A percentile compares a stretch with the other conserved stretches of the same genome.
Conservation (phyloP, 2,329 filamentous ascomycete species). For the Talaromyces atroroseus region DNA sequence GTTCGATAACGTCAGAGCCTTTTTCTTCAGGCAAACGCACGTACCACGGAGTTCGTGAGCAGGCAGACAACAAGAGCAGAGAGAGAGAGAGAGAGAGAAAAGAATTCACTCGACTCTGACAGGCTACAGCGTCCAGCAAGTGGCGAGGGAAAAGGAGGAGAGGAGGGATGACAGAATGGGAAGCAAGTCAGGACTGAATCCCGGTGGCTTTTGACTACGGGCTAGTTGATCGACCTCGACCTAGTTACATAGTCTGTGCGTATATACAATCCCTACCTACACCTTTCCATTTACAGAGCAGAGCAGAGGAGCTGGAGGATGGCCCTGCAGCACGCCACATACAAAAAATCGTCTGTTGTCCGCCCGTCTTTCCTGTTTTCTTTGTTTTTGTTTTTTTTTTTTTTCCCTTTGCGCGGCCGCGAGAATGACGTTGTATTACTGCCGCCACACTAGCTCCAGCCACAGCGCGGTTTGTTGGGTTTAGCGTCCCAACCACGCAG, state of each 20-base stretch:
- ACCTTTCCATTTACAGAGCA: too few relatives aligned
- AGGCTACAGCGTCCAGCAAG: too few relatives aligned
- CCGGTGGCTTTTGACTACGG: not conserved
- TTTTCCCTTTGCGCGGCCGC: too few relatives aligned
- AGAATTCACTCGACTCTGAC: too few relatives aligned
- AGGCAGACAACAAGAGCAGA: not conserved
- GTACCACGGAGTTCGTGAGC: not conserved
- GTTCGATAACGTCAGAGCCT: not conserved
- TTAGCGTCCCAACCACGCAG: slow-evolving; percentile 5
- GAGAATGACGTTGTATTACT: not conserved
- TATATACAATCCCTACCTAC: too few relatives aligned
- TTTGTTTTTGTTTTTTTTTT: too few relatives aligned
- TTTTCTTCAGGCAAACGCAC: not conserved
- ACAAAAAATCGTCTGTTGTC: not conserved
- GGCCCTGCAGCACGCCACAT: too few relatives aligned
- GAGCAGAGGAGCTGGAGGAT: too few relatives aligned
- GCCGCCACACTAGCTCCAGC: not conserved
- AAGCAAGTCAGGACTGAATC: not conserved
- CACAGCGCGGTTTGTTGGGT: slow-evolving; percentile 7
- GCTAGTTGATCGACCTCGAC: not conserved
- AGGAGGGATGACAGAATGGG: not conserved
- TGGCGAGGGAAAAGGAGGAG: not conserved
- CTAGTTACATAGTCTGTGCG: too few relatives aligned
- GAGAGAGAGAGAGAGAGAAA: not conserved
- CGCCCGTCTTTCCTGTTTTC: too few relatives aligned